A percentile compares a stretch with the other conserved stretches of the same genome.
phyloP scores from a whole-genome alignment of 352 stramenopile species.

The Globisporangium nagaii region DNA sequence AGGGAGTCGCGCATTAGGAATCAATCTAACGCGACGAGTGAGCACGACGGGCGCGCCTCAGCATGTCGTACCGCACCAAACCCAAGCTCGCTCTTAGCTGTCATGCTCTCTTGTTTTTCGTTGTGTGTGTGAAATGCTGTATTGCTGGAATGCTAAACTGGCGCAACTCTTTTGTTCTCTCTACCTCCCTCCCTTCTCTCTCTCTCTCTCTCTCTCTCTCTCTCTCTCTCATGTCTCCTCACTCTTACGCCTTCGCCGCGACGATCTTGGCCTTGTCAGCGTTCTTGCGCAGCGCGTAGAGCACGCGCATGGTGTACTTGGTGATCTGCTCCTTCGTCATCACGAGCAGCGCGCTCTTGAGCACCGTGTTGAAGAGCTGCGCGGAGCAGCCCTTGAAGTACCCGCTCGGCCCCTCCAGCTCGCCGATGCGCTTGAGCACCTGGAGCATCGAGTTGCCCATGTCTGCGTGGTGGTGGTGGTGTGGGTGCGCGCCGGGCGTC shows the following conservation, averaged over 20 bases:
- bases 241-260: slow-evolving; percentile 7
- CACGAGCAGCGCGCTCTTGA: slow-evolving; percentile 77
- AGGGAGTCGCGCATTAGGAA: too few species aligned
- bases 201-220: not conserved
- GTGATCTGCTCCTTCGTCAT: slow-evolving; percentile 86
- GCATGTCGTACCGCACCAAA: too few species aligned
- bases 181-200: not conserved
- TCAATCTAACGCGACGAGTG: too few species aligned
- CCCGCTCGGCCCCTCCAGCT: slow-evolving; percentile 43
- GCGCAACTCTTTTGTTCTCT: too few species aligned
- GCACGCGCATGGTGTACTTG: slow-evolving; percentile 64
- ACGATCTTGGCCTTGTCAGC: slow-evolving; percentile 6
- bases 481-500: slow-evolving; percentile 2
- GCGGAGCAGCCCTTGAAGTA: slow-evolving; percentile 79
- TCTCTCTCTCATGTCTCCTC: too few species aligned
- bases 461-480: slow-evolving; percentile 36
- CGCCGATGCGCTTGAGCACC: slow-evolving; percentile 60
- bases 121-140: too few species aligned
- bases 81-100: too few species aligned
- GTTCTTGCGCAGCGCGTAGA: slow-evolving; percentile 56
- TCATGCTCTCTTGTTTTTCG: too few species aligned
- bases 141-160: too few species aligned
- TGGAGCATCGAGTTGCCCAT: slow-evolving; percentile 62
- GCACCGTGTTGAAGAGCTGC: slow-evolving; percentile 78
- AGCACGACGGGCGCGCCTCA: too few species aligned